A percentile compares a stretch with the other conserved stretches of the same genome.
These are phyloP conservation scores for Pythium monospermum DNA, from an alignment of 352 stramenopile genomes.

Conservation along the genomic window DNA sequence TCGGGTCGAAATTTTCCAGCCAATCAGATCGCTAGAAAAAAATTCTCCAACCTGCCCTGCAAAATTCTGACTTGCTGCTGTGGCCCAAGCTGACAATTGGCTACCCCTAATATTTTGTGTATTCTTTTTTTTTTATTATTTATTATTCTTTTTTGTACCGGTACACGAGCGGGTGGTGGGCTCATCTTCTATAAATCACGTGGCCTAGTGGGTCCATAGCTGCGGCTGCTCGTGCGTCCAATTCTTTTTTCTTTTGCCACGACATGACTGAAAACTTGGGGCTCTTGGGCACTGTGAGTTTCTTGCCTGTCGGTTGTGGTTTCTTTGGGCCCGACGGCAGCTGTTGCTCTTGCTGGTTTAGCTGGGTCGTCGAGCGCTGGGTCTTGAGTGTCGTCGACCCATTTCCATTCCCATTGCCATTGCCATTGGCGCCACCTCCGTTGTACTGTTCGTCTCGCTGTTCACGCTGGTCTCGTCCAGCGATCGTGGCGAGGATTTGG, in stretches of 20 bases:
- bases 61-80: too few relatives aligned
- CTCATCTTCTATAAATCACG: constrained; percentile 3
- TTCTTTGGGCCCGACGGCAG: constrained; percentile 16
- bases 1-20: too few relatives aligned
- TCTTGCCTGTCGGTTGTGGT: constrained; percentile 34
- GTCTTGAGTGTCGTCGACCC: constrained; percentile 22
- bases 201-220: background rate
- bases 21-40: too few relatives aligned
- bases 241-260: constrained; percentile 66
- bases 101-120: background rate
- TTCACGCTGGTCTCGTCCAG: background rate
- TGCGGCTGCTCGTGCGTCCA: background rate
- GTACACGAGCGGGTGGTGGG: background rate
- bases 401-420: background rate
- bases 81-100: too few relatives aligned
- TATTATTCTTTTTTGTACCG: background rate
- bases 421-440: too few relatives aligned
- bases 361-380: constrained; percentile 32
- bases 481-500: constrained; percentile 37
- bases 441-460: background rate
- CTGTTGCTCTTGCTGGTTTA: constrained; percentile 23
- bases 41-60: too few relatives aligned
- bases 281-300: constrained; percentile 68
- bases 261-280: constrained; percentile 86
- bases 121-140: background rate